These are phyloP conservation scores for Lichtheimia corymbifera DNA, from an alignment of 371 early-diverging fungal genomes.

Conservation along the genomic window DNA sequence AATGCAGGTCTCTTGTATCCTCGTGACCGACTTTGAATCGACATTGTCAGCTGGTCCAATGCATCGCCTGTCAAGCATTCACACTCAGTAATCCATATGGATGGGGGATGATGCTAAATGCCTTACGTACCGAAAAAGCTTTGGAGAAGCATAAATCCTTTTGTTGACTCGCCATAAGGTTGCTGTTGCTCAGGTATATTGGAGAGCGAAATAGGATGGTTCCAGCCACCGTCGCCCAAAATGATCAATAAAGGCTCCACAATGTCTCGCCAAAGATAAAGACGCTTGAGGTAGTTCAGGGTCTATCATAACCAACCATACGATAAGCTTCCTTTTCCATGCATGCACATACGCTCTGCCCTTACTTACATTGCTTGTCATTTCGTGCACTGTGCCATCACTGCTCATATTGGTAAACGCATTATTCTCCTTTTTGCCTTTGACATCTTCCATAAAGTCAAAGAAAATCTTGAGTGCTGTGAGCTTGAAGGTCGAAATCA, in stretches of 20 bases:
- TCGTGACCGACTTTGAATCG: conserved; percentile 66
- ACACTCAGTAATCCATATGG: not conserved
- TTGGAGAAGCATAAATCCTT: conserved; percentile 31
- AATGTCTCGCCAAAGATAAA: conserved; percentile 59
- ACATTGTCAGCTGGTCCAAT: conserved; percentile 59
- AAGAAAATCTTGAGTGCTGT: conserved; percentile 65
- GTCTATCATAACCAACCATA: conserved; percentile 38
- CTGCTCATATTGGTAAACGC: conserved; percentile 57
- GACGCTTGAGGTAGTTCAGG: conserved; percentile 61
- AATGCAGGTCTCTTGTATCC: conserved; percentile 80
- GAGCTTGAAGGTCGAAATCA: conserved; percentile 57
- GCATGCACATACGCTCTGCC: conserved; percentile 10
- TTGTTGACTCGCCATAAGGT: conserved; percentile 21
- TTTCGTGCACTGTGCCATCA: conserved; percentile 88
- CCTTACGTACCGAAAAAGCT: conserved; percentile 29
- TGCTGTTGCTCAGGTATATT: conserved; percentile 11
- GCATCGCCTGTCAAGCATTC: conserved; percentile 50
- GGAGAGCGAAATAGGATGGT: conserved; percentile 28
- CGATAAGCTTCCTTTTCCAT: not conserved
- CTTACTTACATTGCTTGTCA: conserved; percentile 70
- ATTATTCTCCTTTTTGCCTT: conserved; percentile 38
- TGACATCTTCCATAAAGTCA: conserved; percentile 75
- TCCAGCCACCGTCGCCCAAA: conserved; percentile 70
- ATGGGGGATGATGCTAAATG: too few relatives aligned
- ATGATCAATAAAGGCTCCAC: conserved; percentile 59